A percentile compares a stretch with the other conserved stretches of the same genome.
Conservation (phyloP, 139 green algal genomes). For the Chlorella ohadii region DNA sequence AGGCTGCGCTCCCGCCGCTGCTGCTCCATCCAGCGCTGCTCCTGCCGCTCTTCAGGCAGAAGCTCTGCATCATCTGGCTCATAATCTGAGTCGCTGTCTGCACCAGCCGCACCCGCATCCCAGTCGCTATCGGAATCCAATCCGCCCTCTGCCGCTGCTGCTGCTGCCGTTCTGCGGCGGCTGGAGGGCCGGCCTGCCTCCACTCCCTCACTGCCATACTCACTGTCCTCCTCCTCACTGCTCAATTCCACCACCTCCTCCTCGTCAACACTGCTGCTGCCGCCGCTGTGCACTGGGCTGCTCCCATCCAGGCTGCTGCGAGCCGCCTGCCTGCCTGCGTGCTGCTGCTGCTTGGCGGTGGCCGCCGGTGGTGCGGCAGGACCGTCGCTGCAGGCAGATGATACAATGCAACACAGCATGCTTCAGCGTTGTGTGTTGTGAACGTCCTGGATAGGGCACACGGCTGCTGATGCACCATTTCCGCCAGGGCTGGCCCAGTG, state of each 20-base stretch:
- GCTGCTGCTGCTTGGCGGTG: neutral
- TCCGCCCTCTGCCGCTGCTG: too few species aligned
- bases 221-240: too few species aligned
- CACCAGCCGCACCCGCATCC: too few species aligned
- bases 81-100: slow-evolving; percentile 12
- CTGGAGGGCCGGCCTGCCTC: neutral
- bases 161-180: too few species aligned
- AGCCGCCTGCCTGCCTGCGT: neutral
- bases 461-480: too few species aligned
- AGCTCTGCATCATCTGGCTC: neutral
- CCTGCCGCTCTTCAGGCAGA: neutral
- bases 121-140: too few species aligned
- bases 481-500: too few species aligned
- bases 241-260: neutral
- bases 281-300: neutral
- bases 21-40: slow-evolving; percentile 10
- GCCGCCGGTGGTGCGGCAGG: neutral
- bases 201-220: neutral
- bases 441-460: too few species aligned
- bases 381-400: neutral
- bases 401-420: neutral
- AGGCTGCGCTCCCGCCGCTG: neutral
- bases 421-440: too few species aligned
- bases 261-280: neutral
- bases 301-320: neutral